Evolutionary conservation across 2,329 filamentous ascomycete genomes (phyloP), one percentile per base, ranked within the genome.

Genomic region (Aspergillus pseudonomiae): DNA sequence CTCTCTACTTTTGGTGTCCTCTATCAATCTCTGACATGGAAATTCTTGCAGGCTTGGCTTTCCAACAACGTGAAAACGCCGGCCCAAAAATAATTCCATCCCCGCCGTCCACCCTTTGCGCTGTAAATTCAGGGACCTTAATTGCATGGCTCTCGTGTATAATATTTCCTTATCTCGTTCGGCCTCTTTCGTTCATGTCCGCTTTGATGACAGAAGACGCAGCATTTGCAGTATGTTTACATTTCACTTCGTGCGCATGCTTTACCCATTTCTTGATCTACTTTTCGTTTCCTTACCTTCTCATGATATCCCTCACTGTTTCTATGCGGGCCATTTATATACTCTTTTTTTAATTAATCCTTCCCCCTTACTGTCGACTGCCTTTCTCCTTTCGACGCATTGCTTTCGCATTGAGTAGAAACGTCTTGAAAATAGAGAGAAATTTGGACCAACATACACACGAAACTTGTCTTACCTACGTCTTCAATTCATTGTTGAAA

Each of bases 31-130:
- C 68, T 68, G 63, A 70, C 63, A 34, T 52, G 10, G 28, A 52
- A 52, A 48, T 50, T 41, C 58, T 59, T 56, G 26, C 66, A 86
- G 84, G 83, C 89, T 60, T 94, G 91, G 91, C 84, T 94, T 69
- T 93, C 90, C 68, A 92, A 92, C 81, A 94, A 93, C 75, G 89
- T 94, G 81, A 94, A 94, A 82, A 80, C 80, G 34, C 79, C 76
- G 63, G 77, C 80, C 34, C 71, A 75, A 66, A 80, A 79, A 75
- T 79, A 76, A 73, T 67, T 54, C 57, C 53, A 43, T 54, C 53
- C 54, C 63, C 63, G 63, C 63, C 61, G 30, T 43, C 58, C 41
- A 61, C 43, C 39, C 41, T 32, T 57, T 26, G 55, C 54, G 34
- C 26, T 57, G 64, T 65, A 61, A 67, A 62, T 63, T 61, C 60